Evolutionary conservation across 768 basidiomycete genomes (phyloP).

Genomic region (Amanita subjunquillea): DNA sequence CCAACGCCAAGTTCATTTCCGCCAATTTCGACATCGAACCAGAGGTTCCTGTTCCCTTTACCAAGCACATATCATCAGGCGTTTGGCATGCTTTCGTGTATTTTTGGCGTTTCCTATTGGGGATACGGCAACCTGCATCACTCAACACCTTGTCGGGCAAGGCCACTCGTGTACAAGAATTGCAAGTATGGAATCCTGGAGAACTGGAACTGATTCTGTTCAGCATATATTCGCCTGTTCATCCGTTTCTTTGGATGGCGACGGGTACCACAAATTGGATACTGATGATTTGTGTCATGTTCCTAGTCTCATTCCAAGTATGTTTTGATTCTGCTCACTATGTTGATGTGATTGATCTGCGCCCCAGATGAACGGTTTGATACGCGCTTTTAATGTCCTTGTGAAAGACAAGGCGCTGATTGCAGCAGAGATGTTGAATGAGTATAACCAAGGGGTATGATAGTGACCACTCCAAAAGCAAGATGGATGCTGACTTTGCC

Average conservation of each 20-base stretch:
- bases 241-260: slow-evolving; percentile 64
- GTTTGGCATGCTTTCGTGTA: slow-evolving; percentile 44
- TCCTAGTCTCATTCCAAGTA: slow-evolving; percentile 55
- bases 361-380: slow-evolving; percentile 37
- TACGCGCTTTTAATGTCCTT: slow-evolving; percentile 47
- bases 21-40: slow-evolving; percentile 39
- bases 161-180: slow-evolving; percentile 53
- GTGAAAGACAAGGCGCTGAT: slow-evolving; percentile 70
- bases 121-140: slow-evolving; percentile 37
- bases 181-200: slow-evolving; percentile 72
- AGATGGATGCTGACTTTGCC: not conserved
- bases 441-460: slow-evolving; percentile 71
- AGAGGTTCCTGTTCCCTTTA: slow-evolving; percentile 32
- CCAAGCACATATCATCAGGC: slow-evolving; percentile 29
- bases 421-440: slow-evolving; percentile 71
- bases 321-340: slow-evolving; percentile 10
- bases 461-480: not conserved
- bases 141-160: slow-evolving; percentile 27
- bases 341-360: not conserved
- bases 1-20: slow-evolving; percentile 57
- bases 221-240: slow-evolving; percentile 69
- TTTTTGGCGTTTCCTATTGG: slow-evolving; percentile 60
- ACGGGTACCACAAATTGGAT: slow-evolving; percentile 71
- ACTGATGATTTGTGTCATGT: slow-evolving; percentile 59
- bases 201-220: slow-evolving; percentile 63